These are phyloP conservation scores for Boletus reticuloceps DNA, from an alignment of 768 basidiomycete species.

Conservation along the genomic window DNA sequence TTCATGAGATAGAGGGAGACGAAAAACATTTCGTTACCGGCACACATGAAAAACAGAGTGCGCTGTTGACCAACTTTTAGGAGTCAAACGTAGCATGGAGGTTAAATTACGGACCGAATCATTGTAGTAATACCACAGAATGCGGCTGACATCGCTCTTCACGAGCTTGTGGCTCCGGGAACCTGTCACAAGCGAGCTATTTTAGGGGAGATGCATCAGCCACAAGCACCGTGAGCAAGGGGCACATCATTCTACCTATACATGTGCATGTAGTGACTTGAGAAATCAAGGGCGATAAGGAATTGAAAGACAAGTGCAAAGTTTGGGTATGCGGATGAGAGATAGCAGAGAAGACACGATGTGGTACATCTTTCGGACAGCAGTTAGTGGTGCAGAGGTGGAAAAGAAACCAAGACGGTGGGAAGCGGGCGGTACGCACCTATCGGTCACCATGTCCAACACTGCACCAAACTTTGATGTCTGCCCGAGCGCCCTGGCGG, in stretches of 20 bases:
- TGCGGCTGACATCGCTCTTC: slow-evolving; percentile 87
- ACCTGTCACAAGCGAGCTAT: slow-evolving; percentile 91
- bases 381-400: not conserved
- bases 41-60: slow-evolving; percentile 89
- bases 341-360: slow-evolving; percentile 89
- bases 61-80: slow-evolving; percentile 41
- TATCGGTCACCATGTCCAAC: slow-evolving; percentile 98
- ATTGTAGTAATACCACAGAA: slow-evolving; percentile 92
- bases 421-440: slow-evolving; percentile 49
- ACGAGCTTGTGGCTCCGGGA: slow-evolving; percentile 92
- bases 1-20: slow-evolving; percentile 92
- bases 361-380: slow-evolving; percentile 82
- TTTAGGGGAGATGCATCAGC: slow-evolving; percentile 7
- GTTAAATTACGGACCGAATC: slow-evolving; percentile 62
- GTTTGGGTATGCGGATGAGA: slow-evolving; percentile 85
- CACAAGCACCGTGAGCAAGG: not conserved
- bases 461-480: slow-evolving; percentile 97
- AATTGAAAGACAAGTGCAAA: slow-evolving; percentile 88
- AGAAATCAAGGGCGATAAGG: slow-evolving; percentile 95
- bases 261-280: slow-evolving; percentile 99
- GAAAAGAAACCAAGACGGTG: not conserved
- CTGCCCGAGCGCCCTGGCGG: slow-evolving; percentile 84
- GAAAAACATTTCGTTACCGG: slow-evolving; percentile 94
- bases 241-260: slow-evolving; percentile 64
- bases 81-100: not conserved